Base-by-base conservation (phyloP, 2,329 filamentous ascomycete species). In the Alternaria sp. region DNA sequence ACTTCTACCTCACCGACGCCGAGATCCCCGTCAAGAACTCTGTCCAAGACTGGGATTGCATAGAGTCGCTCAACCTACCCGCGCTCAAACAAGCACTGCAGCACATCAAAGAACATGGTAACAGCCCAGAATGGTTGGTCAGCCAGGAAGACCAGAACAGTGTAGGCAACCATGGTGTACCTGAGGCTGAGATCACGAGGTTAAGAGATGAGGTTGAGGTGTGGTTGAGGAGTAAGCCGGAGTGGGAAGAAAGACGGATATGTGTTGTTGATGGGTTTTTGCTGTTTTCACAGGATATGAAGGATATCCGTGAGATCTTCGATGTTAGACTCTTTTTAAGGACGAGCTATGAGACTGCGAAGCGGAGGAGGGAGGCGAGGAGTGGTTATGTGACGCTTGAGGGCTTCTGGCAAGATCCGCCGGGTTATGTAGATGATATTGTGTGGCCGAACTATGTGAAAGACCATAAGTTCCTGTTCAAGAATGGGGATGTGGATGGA, bases 401-500 rank as follows among this genome's bases (percentile, higher is more conserved):
- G 74, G 95, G 94, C 26, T 99, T 97, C 82, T 99, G 96, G 96
- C 86, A 90, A 60, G 96, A 99, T 79, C 96, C 96, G 0, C 93
- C 93, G 0, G 94, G 93, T 0, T 99, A 98, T 78, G 93, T 98
- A 40, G 94, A 98, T 77, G 88, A 91, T 77, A 87, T 99, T 58
- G 96, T 99, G 5, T 99, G 96, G 96, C 95, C 95, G 4, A 95
- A 97, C 73, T 98, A 97, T 79, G 92, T 91, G 4, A 84, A 87
- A 57, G 88, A 93, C 72, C 94, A 98, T 81, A 83, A 84, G 21
- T 97, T 92, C 85, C 83, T 99, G 78, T 96, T 97, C 75, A 80
- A 89, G 67, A 81, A 83, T 8, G 90, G 88, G 0, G 83, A 94
- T 75, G 91, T 93, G 10, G 79, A 91, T 70, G 87, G 87, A 0